Evolutionary conservation across 768 basidiomycete species (phyloP), one percentile per base, ranked within the genome.

Genomic region (Naematelia aurantialba): DNA sequence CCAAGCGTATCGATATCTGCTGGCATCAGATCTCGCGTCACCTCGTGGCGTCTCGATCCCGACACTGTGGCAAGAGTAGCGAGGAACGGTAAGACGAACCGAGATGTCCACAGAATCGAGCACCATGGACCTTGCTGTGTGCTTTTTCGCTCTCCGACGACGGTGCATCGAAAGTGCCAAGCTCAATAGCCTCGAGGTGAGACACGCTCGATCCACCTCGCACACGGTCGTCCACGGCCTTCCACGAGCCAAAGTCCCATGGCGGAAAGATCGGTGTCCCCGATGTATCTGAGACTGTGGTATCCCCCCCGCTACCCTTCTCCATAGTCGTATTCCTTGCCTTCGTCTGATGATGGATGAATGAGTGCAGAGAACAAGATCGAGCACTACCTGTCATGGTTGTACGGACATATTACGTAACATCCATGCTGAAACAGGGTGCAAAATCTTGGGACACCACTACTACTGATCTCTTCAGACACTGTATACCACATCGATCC

Each of bases 1-100:
- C 79, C 79, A 5, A 79, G 73, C 0, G 77, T 77, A 11, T 70
- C 67, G 56, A 69, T 78, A 55, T 79, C 79, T 79, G 52, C 24
- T 48, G 13, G 31, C 27, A 45, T 30, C 14, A 14, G 10, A 2
- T 5, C 2, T 52, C 8, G 44, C 24, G 11, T 14, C 14, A 1
- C 45, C 31, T 22, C 39, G 25, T 24, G 14, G 21, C 30, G 29
- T 22, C 29, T 26, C 3, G 3, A 51, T 17, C 45, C 8, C 4
- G 34, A 22, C 5, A 42, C 19, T 49, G 5, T 4, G 56, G 22
- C 11, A 2, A 8, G 27, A 8, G 8, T 19, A 5, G 17, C 21
- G 29, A 21, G 49, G n/a, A 11, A 26, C n/a, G 5, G 46, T 22
- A 10, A 4, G 48, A 65, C 67, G 57, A 19, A 76, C 76, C 76